Evolutionary conservation across 2,329 filamentous ascomycete species (phyloP), one percentile per base, ranked within the genome.

Genomic region (Pseudopyrenochaeta lycopersici): DNA sequence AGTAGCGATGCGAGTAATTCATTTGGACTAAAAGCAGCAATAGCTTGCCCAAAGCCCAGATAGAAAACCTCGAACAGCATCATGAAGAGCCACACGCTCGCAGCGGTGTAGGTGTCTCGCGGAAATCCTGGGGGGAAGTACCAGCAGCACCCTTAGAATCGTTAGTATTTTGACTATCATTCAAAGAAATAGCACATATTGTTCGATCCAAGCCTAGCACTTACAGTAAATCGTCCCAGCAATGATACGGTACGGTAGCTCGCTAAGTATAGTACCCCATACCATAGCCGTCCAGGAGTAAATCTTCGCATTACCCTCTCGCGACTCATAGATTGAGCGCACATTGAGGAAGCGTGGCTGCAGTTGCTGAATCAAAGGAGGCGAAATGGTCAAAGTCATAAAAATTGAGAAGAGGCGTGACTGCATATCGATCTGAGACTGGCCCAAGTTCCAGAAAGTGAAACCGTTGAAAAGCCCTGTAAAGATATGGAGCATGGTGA

Each of bases 261-360:
- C 90, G 14, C 84, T 87, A 1, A 91, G 62, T 4, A 92, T 82
- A 1, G 84, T 82, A 0, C 84, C 88, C 2, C 85, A 87, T 0
- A 85, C 83, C 75, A 90, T 91, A 0, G 89, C 88, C 12, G 84
- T 75, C 90, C 90, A 92, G 1, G 85, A 88, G 75, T 94, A 95
- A 21, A 92, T 91, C 72, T 92, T 92, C 14, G 88, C 85, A n/a
- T 85, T 90, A 43, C 87, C 84, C 72, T 95, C 91, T 4, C 91
- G 84, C 1, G 83, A 85, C 70, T 89, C 78, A 76, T 90, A 95
- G 21, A 94, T 81, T 29, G 84, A 80, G 3, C 89, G 82, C 39
- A 86, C 84, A 53, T 84, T 79, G 46, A 92, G 77, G 69, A 89
- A 92, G 4, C 85, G 84, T 0, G 90, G 90, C 66, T 93, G 89